Base-by-base conservation (phyloP, 768 basidiomycete genomes). In the Leccinum boreale region DNA sequence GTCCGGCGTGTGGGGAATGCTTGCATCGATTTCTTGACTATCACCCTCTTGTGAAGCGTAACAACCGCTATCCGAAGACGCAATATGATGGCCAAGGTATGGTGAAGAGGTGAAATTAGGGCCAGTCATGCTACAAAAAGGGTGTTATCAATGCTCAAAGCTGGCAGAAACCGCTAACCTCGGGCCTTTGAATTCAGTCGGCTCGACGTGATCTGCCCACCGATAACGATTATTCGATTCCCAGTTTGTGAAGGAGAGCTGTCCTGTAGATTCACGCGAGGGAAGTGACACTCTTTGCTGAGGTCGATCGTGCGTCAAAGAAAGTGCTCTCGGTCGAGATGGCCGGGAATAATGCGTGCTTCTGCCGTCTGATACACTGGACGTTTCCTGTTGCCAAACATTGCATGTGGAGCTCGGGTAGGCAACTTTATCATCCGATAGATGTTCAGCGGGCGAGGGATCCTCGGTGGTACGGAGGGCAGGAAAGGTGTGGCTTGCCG, bases 1-100 rank as follows among this genome's bases (percentile, higher is more conserved):
- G 29, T 75, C 77, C 7, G 79, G 81, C 26, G 78, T 83, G 12
- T 67, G 68, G 14, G 77, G 74, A 52, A 80, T 67, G 53, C 70
- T 49, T 39, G 52, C 24, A 54, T 61, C 78, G 12, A 80, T 55
- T 52, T 78, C 80, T 52, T 78, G 77, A 44, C 56, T 66, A 19
- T 71, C 69, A 31, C 65, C 67, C 46, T 65, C 59, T 49, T 33
- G 60, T 11, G 57, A 55, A 58, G 52, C 24, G 26, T 58, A 53
- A 35, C 29, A 58, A 11, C 55, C 60, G 24, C 65, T 65, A 31
- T 69, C 64, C 10, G 66, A 65, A 24, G 66, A 62, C 28, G 55
- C 33, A 9, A 67, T 50, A 21, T 39, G 61, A 36, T 33, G 53
- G 19, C 31, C 55, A 52, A 62, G 56, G 17, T 58, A 61, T 5